Base-by-base conservation (phyloP, 1,284 basidiomycete genomes). In the Trametes pubescens region DNA sequence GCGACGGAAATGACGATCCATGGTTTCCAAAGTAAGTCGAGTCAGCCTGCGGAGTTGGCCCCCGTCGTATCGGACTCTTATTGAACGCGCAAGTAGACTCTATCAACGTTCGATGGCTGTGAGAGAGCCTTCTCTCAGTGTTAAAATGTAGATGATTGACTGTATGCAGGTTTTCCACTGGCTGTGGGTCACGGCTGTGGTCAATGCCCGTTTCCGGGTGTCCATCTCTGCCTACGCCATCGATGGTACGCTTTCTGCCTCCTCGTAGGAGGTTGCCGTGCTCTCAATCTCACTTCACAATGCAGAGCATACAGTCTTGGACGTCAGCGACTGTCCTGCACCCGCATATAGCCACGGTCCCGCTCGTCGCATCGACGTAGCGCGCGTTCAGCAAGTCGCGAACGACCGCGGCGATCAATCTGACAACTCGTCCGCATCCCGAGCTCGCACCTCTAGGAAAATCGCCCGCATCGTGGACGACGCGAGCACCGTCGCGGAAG, bases 1-100 rank as follows among this genome's bases (percentile, higher is more conserved):
- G 65, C 18, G 65, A 66, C 13, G 61, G 65, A 13, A 32, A 34
- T 24, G 59, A 63, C 40, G 65, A 66, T 24, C 65, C 65, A 8
- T 66, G 65, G 65, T 63, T 66, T 40, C 13, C 6, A 9, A 61
- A 48, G 65, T 63, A 16, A 26, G 52, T 54, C 29, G 29, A 4
- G 29, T 8, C 2, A 18, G 22, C 4, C 5, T 24, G 8, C 22
- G 13, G 21, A 22, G 38, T 52, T 9, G 21, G 52, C 7, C 16
- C 8, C 21, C 51, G 5, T 24, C 10, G 13, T 26, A 21, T n/a
- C n/a, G n/a, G 14, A 5, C 6, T 32, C 29, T 32, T 32, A 8
- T 16, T 52, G 21, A 37, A 22, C n/a, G 37, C 22, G 21, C 5
- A 26, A 18, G 2, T 18, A 66, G 65, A 18, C 51, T 66, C 7